Conservation (phyloP, 345 rosid species). For the Hibiscus trionum region DNA sequence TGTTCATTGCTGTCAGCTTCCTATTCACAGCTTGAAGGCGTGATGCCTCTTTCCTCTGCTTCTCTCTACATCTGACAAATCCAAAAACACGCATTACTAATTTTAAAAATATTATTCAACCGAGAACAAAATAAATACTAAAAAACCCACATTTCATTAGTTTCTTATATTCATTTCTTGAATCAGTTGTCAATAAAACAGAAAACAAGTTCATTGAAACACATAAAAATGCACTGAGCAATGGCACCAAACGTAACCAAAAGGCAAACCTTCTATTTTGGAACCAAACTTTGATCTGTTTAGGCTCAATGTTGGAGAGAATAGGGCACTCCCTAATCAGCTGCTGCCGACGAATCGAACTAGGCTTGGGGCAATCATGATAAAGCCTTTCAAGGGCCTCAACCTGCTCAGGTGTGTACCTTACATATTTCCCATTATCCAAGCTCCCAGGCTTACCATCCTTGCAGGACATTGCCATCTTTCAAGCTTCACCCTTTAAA, state of each 20-base stretch:
- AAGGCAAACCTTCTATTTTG: constrained; percentile 81
- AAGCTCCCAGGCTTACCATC: constrained; percentile 68
- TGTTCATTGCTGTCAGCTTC: constrained; percentile 94
- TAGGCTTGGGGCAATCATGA: constrained; percentile 97
- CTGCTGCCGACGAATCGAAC: constrained; percentile 98
- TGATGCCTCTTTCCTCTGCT: constrained; percentile 98
- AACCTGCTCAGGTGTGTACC: constrained; percentile 99
- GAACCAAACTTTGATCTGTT: constrained; percentile 99
- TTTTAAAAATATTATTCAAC: neutral
- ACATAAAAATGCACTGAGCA: neutral
- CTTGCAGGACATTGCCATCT: constrained; percentile 92
- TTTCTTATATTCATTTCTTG: neutral
- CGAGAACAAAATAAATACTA: neutral
- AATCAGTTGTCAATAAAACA: neutral
- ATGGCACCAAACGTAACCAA: neutral
- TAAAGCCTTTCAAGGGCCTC: constrained; percentile 99
- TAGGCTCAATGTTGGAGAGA: constrained; percentile 97
- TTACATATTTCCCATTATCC: constrained; percentile 96
- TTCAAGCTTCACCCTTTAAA: constrained; percentile 20
- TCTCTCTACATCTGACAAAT: constrained; percentile 86
- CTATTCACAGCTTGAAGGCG: constrained; percentile 97
- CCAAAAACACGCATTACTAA: constrained; percentile 6
- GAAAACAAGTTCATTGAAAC: neutral
- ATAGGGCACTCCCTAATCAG: constrained; percentile 96
- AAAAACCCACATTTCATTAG: neutral